phyloP scores from a whole-genome alignment of 2,329 filamentous ascomycete genomes.

The Arthrinium puccinioides region DNA sequence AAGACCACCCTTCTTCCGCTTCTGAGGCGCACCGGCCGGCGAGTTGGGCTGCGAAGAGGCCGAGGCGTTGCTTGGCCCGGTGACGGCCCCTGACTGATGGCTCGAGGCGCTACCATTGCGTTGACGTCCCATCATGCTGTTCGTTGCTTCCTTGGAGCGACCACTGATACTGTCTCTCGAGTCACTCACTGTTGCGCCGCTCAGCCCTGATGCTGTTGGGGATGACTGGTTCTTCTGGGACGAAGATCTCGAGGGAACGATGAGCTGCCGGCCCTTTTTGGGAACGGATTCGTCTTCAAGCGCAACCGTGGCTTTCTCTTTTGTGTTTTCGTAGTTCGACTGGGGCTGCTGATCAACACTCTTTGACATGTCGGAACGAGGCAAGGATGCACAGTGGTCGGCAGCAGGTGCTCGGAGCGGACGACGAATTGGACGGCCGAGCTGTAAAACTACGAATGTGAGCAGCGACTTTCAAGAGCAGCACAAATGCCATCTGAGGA shows the following conservation, averaged over 20 bases:
- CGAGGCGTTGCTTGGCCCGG: constrained; percentile 41
- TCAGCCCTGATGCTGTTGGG: constrained; percentile 53
- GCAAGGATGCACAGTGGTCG: background rate
- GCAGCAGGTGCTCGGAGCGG: background rate
- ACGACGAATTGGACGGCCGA: too few relatives aligned
- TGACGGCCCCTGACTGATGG: constrained; percentile 50
- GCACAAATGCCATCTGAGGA: too few relatives aligned
- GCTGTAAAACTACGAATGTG: too few relatives aligned
- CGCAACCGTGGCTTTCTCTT: constrained; percentile 16
- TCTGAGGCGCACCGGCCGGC: constrained; percentile 36
- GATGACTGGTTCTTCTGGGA: constrained; percentile 54
- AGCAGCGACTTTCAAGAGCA: too few relatives aligned
- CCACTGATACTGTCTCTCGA: constrained; percentile 55
- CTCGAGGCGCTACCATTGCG: constrained; percentile 63
- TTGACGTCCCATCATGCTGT: constrained; percentile 55
- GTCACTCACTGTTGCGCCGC: constrained; percentile 52
- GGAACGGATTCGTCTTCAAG: constrained; percentile 14
- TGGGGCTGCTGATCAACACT: constrained; percentile 17
- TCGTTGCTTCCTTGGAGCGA: constrained; percentile 58
- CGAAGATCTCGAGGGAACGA: constrained; percentile 56
- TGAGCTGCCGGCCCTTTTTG: constrained; percentile 37
- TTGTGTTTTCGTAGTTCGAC: constrained; percentile 15
- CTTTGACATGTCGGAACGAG: constrained; percentile 17
- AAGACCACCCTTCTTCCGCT: constrained; percentile 48
- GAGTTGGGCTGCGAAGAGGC: constrained; percentile 45